Percentiles rank a stretch among this genome's conserved stretches.
These are phyloP conservation scores for Phytopythium mirpurense DNA, from an alignment of 352 stramenopile genomes.

Conservation along the genomic window DNA sequence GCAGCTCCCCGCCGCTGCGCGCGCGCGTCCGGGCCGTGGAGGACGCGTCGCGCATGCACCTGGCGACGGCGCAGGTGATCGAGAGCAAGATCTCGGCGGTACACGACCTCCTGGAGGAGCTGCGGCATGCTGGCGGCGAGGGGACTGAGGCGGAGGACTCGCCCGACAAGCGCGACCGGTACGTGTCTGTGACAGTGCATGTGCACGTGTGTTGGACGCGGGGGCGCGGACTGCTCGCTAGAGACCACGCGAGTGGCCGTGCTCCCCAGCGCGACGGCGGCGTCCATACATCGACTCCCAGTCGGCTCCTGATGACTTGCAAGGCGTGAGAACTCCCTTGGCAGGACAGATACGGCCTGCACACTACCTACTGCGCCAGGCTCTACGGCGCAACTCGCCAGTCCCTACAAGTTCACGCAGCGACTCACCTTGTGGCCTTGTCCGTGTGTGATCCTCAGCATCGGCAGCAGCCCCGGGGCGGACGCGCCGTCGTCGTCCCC, in stretches of 20 bases:
- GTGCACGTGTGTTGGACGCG: conserved; percentile 4
- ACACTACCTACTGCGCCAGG: no score
- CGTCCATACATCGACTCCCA: conserved; percentile 16
- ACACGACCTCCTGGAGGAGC: conserved; percentile 60
- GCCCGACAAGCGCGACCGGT: conserved; percentile 43
- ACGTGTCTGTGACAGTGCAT: conserved; percentile 14
- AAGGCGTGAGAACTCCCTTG: conserved; percentile 71
- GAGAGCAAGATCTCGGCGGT: conserved; percentile 49
- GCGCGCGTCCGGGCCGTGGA: conserved; percentile 33
- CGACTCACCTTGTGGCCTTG: background rate
- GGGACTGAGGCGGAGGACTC: conserved; percentile 52
- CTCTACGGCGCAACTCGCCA: no score
- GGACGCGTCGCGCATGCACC: conserved; percentile 22
- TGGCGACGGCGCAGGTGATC: conserved; percentile 28
- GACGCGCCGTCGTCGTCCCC: conserved; percentile 20
- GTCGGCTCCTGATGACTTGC: conserved; percentile 82
- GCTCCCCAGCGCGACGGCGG: background rate
- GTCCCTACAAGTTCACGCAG: no score
- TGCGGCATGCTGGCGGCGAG: conserved; percentile 38
- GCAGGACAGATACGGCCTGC: conserved; percentile 84
- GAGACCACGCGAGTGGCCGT: background rate
- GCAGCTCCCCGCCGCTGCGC: conserved; percentile 15
- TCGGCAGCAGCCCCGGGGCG: conserved; percentile 11
- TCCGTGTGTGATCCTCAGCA: background rate
- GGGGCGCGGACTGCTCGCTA: background rate